These are phyloP conservation scores for Abelmoschus esculentus DNA, from an alignment of 345 rosid species.

Conservation along the genomic window DNA sequence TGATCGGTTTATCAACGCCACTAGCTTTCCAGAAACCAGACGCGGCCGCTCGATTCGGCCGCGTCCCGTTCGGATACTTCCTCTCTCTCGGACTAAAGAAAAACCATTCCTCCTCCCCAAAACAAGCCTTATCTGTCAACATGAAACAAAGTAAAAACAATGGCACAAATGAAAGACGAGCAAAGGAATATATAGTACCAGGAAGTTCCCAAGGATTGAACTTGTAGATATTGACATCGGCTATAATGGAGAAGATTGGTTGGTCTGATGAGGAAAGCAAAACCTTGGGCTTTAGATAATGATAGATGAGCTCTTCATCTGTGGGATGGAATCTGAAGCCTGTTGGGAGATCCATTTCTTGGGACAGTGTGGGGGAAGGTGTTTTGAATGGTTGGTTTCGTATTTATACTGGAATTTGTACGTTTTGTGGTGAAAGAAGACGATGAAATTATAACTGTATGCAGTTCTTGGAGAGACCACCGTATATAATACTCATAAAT, in stretches of 20 bases:
- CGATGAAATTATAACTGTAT: background rate
- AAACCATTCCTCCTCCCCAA: slow-evolving; percentile 37
- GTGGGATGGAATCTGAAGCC: slow-evolving; percentile 48
- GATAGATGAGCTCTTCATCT: slow-evolving; percentile 36
- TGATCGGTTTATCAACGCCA: slow-evolving; percentile 32
- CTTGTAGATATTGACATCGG: slow-evolving; percentile 37
- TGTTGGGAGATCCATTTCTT: slow-evolving; percentile 26
- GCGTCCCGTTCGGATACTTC: slow-evolving; percentile 37
- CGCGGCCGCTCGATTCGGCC: slow-evolving; percentile 34
- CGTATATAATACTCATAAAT: background rate
- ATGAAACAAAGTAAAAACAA: background rate
- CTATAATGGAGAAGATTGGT: slow-evolving; percentile 19
- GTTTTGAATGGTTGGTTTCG: background rate
- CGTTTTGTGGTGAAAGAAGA: background rate
- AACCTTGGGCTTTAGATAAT: slow-evolving; percentile 27
- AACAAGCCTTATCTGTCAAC: slow-evolving; percentile 22
- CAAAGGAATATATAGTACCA: slow-evolving; percentile 16
- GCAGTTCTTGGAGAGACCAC: background rate
- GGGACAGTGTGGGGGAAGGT: background rate
- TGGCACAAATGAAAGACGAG: background rate
- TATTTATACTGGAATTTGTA: slow-evolving; percentile 1
- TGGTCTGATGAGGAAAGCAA: slow-evolving; percentile 23
- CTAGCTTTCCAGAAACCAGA: slow-evolving; percentile 47
- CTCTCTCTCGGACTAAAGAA: slow-evolving; percentile 36
- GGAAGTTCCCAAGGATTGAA: slow-evolving; percentile 46